Base-by-base conservation (phyloP, 768 basidiomycete species). In the Kwoniella mangroviensis region DNA sequence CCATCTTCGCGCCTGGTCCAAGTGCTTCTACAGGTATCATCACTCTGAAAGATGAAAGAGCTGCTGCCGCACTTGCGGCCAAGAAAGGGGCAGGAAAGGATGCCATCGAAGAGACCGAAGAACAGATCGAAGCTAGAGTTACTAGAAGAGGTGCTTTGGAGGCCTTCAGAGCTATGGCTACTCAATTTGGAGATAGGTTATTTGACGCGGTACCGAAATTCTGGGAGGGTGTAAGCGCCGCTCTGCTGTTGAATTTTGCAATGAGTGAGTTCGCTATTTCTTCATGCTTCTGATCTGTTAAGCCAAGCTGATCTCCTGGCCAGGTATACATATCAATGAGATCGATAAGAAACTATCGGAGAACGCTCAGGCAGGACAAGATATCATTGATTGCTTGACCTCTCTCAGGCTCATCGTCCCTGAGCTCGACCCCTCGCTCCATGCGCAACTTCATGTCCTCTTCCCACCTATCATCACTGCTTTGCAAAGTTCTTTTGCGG, bases 181-280 rank as follows among this genome's bases (percentile, higher is more conserved):
- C 84, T 3, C 88, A 87, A 71, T 97, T 98, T 73, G 94, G 92
- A 0, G 80, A 88, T 1, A 84, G 84, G 15, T 85, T 98, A 40
- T 84, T 98, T 43, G 87, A 90, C 0, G 86, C 88, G 42, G 88
- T 98, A n/a, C 96, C 97, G 2, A 93, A 89, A 73, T 91, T 98
- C 87, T 98, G 96, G 95, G 89, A 91, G 59, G 93, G 92, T 4
- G 93, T 97, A 89, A 89, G 89, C 15, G 90, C 90, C 24, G 90
- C 92, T 24, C 81, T 97, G 45, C 75, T 91, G 55, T 88, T 87
- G 63, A 41, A 34, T 12, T 69, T 69, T 51, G 24, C 22, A 24
- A 7, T 13, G 21, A 62, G 68, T 64, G 43, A 49, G 68, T 34
- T 40, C 42, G 1, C 21, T 17, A 26, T 42, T 43, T 42, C 34